Percentiles rank a stretch among this genome's conserved stretches.
These are phyloP conservation scores for Plectosphaerella plurivora DNA, from an alignment of 2,329 filamentous ascomycete species.

Conservation along the genomic window DNA sequence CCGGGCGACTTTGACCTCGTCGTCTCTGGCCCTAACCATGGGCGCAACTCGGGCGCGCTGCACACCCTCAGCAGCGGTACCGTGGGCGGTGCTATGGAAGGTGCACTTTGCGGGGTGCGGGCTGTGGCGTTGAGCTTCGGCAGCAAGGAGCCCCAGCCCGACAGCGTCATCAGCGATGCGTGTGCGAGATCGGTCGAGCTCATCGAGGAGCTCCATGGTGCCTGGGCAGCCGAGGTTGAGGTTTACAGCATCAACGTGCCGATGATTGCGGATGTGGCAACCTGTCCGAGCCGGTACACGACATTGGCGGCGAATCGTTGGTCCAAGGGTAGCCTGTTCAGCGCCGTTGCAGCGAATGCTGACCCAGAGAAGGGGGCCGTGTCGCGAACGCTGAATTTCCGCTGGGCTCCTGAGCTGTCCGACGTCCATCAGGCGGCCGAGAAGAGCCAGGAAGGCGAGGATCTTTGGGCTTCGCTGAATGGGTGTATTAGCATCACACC, in stretches of 20 bases:
- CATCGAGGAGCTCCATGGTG: constrained; percentile 56
- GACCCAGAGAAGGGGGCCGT: constrained; percentile 7
- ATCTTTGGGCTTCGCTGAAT: constrained; percentile 12
- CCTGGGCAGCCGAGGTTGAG: constrained; percentile 55
- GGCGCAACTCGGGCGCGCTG: constrained; percentile 54
- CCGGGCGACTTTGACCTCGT: constrained; percentile 46
- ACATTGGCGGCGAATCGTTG: constrained; percentile 66
- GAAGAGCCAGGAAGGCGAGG: constrained; percentile 10
- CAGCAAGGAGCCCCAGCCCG: constrained; percentile 63
- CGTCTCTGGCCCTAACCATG: constrained; percentile 56
- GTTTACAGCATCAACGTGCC: constrained; percentile 68
- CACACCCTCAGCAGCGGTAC: constrained; percentile 56
- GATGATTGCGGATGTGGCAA: constrained; percentile 54
- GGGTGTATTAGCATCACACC: constrained; percentile 11
- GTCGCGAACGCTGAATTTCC: constrained; percentile 7
- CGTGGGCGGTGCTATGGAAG: constrained; percentile 54
- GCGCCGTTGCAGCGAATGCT: constrained; percentile 2
- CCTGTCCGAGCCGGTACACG: constrained; percentile 61
- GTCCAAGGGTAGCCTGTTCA: constrained; percentile 39
- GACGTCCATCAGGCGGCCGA: constrained; percentile 11
- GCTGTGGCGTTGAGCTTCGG: constrained; percentile 67
- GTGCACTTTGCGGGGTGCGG: constrained; percentile 47
- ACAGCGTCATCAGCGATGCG: constrained; percentile 57
- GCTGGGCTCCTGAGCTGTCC: constrained; percentile 11
- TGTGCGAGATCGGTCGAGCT: constrained; percentile 55